Conservation (phyloP, 805 yeast species). For the Wickerhamomyces rabaulensis region DNA sequence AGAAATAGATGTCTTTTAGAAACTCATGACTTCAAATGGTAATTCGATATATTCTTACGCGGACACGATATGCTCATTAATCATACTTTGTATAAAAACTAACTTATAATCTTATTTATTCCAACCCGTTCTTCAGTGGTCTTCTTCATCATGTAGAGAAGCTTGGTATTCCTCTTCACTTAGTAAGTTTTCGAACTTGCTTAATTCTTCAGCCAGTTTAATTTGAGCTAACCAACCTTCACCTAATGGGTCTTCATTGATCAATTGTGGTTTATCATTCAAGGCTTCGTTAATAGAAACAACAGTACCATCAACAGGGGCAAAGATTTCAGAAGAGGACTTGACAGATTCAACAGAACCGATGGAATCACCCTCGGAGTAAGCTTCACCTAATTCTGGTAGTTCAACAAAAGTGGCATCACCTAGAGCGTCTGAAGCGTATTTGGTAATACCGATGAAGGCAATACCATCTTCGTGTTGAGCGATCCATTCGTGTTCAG, state of each 20-base stretch:
- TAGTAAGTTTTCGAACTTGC: slow-evolving; percentile 51
- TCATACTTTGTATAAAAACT: too few species aligned
- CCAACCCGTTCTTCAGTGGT: background rate
- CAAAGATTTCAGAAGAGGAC: slow-evolving; percentile 86
- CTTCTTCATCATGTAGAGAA: slow-evolving; percentile 17
- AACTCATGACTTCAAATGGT: too few species aligned
- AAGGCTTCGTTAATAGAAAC: slow-evolving; percentile 64
- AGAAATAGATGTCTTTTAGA: background rate
- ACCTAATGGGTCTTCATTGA: slow-evolving; percentile 89
- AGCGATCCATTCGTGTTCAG: slow-evolving; percentile 95
- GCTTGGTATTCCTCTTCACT: slow-evolving; percentile 42
- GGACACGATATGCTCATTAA: background rate
- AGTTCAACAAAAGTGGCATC: slow-evolving; percentile 94
- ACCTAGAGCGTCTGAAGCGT: slow-evolving; percentile 95
- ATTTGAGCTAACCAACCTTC: slow-evolving; percentile 89
- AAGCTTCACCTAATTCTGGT: slow-evolving; percentile 62
- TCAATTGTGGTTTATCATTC: slow-evolving; percentile 66
- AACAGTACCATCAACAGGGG: slow-evolving; percentile 79
- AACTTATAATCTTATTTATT: too few species aligned
- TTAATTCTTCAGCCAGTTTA: slow-evolving; percentile 41
- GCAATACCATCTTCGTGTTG: slow-evolving; percentile 77
- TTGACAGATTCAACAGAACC: slow-evolving; percentile 96
- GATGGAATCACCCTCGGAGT: slow-evolving; percentile 71
- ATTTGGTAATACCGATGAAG: slow-evolving; percentile 88
- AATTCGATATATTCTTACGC: background rate